These are phyloP conservation scores for Henckelia pumila DNA, from an alignment of 257 asterid genomes.

Conservation along the genomic window DNA sequence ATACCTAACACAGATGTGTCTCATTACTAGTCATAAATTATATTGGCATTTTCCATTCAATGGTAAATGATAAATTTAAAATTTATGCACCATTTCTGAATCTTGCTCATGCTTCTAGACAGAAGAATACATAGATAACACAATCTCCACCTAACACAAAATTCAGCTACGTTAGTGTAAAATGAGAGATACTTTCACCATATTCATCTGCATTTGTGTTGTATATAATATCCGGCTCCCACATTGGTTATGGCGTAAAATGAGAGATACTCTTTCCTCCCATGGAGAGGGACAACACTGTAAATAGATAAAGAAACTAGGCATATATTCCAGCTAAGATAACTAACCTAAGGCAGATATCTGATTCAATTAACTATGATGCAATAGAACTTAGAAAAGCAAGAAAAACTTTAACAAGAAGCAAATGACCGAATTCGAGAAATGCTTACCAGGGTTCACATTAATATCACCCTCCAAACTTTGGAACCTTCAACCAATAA, in stretches of 20 bases:
- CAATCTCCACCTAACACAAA: not conserved
- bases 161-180: not conserved
- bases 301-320: not conserved
- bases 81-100: not conserved
- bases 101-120: not conserved
- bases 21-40: not conserved
- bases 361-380: not conserved
- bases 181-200: too few relatives aligned
- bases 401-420: constrained; percentile 7
- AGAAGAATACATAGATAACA: not conserved
- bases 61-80: not conserved
- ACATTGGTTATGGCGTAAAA: not conserved
- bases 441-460: constrained; percentile 41
- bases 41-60: constrained; percentile 3
- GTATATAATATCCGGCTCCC: too few relatives aligned
- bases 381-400: constrained; percentile 13
- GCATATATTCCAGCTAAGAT: constrained; percentile 20
- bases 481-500: constrained; percentile 49
- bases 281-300: not conserved
- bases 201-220: too few relatives aligned
- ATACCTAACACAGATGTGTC: not conserved
- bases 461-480: constrained; percentile 35
- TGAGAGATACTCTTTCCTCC: not conserved
- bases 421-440: constrained; percentile 13
- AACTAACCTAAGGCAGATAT: constrained; percentile 1